Conservation (phyloP, 108 stramenopile genomes). For the Cylindrotheca closterium region DNA sequence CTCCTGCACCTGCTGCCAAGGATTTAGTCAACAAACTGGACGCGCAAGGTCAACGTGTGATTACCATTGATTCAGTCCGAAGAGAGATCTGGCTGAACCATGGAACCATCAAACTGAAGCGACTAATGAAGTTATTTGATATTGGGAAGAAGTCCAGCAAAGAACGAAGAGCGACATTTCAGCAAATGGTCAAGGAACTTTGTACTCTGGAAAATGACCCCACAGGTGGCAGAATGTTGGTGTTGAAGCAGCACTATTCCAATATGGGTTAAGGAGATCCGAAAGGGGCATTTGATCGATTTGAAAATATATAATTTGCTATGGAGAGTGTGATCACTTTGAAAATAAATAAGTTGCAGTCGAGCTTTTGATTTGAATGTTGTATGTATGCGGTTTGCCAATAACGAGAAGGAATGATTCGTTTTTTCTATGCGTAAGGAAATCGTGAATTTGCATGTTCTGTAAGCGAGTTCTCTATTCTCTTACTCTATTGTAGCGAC, state of each 20-base stretch:
- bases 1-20: slow-evolving; percentile 15
- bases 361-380: too few relatives aligned
- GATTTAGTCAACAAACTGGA: slow-evolving; percentile 42
- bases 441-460: too few relatives aligned
- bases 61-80: slow-evolving; percentile 71
- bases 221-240: slow-evolving; percentile 63
- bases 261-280: slow-evolving; percentile 20
- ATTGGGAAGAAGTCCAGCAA: slow-evolving; percentile 58
- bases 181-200: slow-evolving; percentile 62
- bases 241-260: slow-evolving; percentile 83
- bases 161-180: slow-evolving; percentile 61
- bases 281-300: too few relatives aligned
- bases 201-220: slow-evolving; percentile 74
- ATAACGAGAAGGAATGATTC: too few relatives aligned
- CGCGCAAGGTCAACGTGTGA: slow-evolving; percentile 72
- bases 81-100: slow-evolving; percentile 84
- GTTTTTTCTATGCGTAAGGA: too few relatives aligned
- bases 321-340: too few relatives aligned
- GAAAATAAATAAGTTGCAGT: too few relatives aligned
- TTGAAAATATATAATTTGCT: too few relatives aligned
- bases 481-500: too few relatives aligned
- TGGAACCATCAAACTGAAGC: slow-evolving; percentile 70
- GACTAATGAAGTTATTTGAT: slow-evolving; percentile 78
- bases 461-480: too few relatives aligned
- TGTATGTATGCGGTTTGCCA: too few relatives aligned